Conservation (phyloP, 1,284 basidiomycete species). For the Ganoderma leucocontextum region DNA sequence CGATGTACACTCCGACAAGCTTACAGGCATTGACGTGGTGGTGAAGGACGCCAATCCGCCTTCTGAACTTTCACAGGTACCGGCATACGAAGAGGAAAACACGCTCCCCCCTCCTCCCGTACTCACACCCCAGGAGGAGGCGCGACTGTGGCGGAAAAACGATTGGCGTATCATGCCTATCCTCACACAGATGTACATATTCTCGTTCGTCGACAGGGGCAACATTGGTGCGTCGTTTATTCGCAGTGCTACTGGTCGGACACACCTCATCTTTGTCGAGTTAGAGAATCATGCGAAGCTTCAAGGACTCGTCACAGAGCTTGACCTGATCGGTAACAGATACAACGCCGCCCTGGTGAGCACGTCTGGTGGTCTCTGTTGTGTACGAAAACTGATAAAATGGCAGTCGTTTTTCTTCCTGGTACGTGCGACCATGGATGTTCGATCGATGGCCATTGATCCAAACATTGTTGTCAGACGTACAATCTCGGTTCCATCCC, state of each 20-base stretch:
- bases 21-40: not conserved
- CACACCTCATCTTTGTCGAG: not conserved
- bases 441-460: not conserved
- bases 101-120: slow-evolving; percentile 4
- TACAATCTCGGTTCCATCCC: slow-evolving; percentile 69
- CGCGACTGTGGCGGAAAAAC: slow-evolving; percentile 29
- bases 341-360: slow-evolving; percentile 71
- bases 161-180: slow-evolving; percentile 47
- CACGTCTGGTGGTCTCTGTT: slow-evolving; percentile 15
- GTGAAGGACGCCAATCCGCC: not conserved
- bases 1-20: not conserved
- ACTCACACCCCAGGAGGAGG: slow-evolving; percentile 11
- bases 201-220: slow-evolving; percentile 43
- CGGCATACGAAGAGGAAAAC: not conserved
- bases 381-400: slow-evolving; percentile 30
- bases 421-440: slow-evolving; percentile 45
- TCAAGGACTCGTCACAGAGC: slow-evolving; percentile 61
- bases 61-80: not conserved
- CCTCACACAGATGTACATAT: slow-evolving; percentile 48
- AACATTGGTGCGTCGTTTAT: slow-evolving; percentile 38
- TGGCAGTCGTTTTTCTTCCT: slow-evolving; percentile 67
- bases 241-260: not conserved
- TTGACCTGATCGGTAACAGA: slow-evolving; percentile 62
- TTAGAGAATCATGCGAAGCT: slow-evolving; percentile 73
- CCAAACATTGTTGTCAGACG: slow-evolving; percentile 47